phyloP scores from a whole-genome alignment of 805 yeast species.

The Priceomyces fermenticarens region DNA sequence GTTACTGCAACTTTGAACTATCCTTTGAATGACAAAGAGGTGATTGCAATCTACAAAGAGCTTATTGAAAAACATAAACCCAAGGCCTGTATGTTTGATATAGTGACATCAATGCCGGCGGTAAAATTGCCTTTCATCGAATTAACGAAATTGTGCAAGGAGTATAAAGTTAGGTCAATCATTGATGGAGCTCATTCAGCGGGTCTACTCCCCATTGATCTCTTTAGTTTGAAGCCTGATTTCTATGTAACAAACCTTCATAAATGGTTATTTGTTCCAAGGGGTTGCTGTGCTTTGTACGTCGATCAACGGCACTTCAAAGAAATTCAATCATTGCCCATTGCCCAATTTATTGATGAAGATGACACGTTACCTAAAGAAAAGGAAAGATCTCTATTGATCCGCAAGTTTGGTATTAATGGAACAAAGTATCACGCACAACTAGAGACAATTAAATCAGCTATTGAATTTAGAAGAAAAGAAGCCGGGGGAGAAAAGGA shows the following conservation, averaged over 20 bases:
- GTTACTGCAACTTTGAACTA: slow-evolving; percentile 38
- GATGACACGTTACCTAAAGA: slow-evolving; percentile 20
- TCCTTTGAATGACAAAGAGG: slow-evolving; percentile 41
- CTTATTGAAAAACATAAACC: slow-evolving; percentile 18
- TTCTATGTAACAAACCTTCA: slow-evolving; percentile 62
- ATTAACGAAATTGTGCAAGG: slow-evolving; percentile 43
- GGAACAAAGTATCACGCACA: slow-evolving; percentile 52
- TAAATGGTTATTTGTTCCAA: slow-evolving; percentile 64
- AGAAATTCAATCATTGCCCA: slow-evolving; percentile 53
- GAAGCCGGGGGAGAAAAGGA: slow-evolving; percentile 59
- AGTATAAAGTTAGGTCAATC: slow-evolving; percentile 48
- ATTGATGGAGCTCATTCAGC: slow-evolving; percentile 75
- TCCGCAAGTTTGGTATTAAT: slow-evolving; percentile 45
- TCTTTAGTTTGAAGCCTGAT: slow-evolving; percentile 52
- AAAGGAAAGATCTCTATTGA: slow-evolving; percentile 24
- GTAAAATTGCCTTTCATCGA: slow-evolving; percentile 53
- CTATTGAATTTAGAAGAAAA: slow-evolving; percentile 50
- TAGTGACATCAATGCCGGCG: slow-evolving; percentile 65
- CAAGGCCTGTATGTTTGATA: slow-evolving; percentile 51
- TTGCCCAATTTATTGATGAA: slow-evolving; percentile 47
- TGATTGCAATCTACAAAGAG: slow-evolving; percentile 21
- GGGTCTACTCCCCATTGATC: slow-evolving; percentile 50
- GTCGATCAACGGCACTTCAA: slow-evolving; percentile 51
- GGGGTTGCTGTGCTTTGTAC: slow-evolving; percentile 58
- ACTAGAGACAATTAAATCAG: slow-evolving; percentile 41